Conservation (phyloP, 495 filamentous ascomycete species). For the Penicillium soppii region DNA sequence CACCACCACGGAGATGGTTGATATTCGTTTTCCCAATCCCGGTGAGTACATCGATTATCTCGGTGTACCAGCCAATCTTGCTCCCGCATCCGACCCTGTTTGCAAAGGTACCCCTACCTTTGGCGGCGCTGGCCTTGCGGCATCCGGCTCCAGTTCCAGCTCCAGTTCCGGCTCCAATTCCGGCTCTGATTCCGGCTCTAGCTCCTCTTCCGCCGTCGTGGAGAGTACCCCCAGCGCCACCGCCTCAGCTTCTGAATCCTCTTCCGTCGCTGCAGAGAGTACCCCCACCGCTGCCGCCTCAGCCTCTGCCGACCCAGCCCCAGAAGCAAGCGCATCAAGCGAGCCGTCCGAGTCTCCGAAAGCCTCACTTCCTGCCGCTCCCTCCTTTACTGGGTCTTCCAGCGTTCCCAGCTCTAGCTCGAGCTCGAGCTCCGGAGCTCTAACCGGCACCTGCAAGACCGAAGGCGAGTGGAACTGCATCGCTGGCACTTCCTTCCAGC, state of each 20-base stretch:
- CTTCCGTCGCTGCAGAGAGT: conserved; percentile 12
- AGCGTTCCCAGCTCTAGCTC: conserved; percentile 1
- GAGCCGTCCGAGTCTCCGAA: too few species aligned
- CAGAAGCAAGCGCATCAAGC: conserved; percentile 17
- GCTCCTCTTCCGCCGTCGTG: conserved; percentile 8
- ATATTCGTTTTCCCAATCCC: conserved; percentile 71
- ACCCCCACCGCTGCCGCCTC: conserved; percentile 23
- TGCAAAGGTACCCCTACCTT: conserved; percentile 36
- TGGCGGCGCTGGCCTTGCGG: conserved; percentile 20
- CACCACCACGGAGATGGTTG: conserved; percentile 54
- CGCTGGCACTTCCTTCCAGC: conserved; percentile 54
- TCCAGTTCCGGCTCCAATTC: conserved; percentile 11
- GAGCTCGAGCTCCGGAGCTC: conserved; percentile 19
- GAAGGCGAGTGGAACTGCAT: conserved; percentile 65
- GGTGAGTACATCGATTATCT: conserved; percentile 56
- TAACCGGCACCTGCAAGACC: conserved; percentile 38
- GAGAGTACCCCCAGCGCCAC: conserved; percentile 9
- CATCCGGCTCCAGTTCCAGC: conserved; percentile 13
- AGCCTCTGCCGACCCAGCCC: conserved; percentile 26
- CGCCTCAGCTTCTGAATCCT: conserved; percentile 3
- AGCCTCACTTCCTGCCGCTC: conserved; percentile 8
- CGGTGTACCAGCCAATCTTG: conserved; percentile 28
- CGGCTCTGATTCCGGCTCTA: conserved; percentile 14
- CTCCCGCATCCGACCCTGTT: conserved; percentile 19
- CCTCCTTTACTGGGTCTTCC: conserved; percentile 13